Percentiles rank a stretch among this genome's conserved stretches.
phyloP scores from a whole-genome alignment of 768 basidiomycete species.

The Russula emetica region DNA sequence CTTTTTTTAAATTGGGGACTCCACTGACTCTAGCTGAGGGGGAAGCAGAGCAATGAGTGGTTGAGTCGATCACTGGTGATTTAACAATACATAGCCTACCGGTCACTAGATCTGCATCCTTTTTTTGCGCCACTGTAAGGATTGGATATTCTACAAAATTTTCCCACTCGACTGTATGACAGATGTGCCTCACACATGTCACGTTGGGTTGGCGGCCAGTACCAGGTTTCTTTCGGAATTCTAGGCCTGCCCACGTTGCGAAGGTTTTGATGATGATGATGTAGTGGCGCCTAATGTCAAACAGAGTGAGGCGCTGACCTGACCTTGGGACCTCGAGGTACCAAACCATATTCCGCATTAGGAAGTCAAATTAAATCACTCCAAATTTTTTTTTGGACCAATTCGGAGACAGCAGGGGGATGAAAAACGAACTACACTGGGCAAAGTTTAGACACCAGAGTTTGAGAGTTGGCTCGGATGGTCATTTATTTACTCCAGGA shows the following conservation, averaged over 20 bases:
- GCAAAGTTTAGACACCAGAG: neutral
- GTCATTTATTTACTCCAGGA: neutral
- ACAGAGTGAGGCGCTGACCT: neutral
- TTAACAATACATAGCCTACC: too few species aligned
- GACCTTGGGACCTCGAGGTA: neutral
- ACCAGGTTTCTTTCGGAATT: neutral
- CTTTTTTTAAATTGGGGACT: too few species aligned
- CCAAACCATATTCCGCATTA: neutral
- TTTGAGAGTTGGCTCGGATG: neutral
- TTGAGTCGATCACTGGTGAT: too few species aligned
- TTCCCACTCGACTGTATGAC: neutral
- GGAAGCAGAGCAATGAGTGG: too few species aligned
- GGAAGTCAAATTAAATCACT: neutral
- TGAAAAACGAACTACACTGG: neutral
- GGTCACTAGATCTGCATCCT: too few species aligned
- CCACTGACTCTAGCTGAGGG: too few species aligned
- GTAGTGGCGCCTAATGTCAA: neutral
- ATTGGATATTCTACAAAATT: too few species aligned
- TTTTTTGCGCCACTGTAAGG: too few species aligned
- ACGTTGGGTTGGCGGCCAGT: neutral
- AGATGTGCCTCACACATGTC: neutral
- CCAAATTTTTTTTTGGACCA: too few species aligned
- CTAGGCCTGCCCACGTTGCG: neutral
- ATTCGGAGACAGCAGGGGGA: neutral
- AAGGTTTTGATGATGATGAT: neutral